These are phyloP conservation scores for Trichoderma gamsii DNA, from an alignment of 495 filamentous ascomycete species.

Conservation along the genomic window DNA sequence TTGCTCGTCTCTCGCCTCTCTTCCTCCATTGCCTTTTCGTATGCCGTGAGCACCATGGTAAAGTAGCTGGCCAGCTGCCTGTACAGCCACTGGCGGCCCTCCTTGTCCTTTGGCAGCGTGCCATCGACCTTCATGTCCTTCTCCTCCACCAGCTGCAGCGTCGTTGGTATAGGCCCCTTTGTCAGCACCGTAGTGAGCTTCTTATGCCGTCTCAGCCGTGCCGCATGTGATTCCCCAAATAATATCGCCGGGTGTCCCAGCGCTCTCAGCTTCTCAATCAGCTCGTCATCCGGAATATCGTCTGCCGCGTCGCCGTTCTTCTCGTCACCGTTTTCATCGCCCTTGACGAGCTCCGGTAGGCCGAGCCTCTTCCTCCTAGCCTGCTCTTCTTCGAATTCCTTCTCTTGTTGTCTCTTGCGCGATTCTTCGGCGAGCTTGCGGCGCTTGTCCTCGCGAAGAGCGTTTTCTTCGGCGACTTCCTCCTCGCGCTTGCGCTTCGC, in stretches of 20 bases:
- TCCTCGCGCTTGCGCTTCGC: conserved; percentile 89
- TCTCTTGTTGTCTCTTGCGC: conserved; percentile 58
- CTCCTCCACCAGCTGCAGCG: conserved; percentile 68
- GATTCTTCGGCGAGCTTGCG: conserved; percentile 75
- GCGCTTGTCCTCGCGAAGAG: conserved; percentile 71
- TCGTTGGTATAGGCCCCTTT: conserved; percentile 59
- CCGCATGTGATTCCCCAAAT: conserved; percentile 77
- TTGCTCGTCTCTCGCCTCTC: conserved; percentile 70
- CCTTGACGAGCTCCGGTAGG: conserved; percentile 60
- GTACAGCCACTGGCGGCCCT: conserved; percentile 60
- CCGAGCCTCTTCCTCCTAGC: conserved; percentile 49
- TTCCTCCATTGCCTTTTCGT: conserved; percentile 69
- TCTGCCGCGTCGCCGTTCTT: conserved; percentile 41
- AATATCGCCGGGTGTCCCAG: conserved; percentile 66
- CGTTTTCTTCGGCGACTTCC: conserved; percentile 63
- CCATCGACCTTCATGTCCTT: conserved; percentile 75
- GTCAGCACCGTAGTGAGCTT: conserved; percentile 46
- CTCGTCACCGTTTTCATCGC: conserved; percentile 18
- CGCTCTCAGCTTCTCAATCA: conserved; percentile 58
- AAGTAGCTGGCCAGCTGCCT: conserved; percentile 90
- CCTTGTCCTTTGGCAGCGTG: conserved; percentile 52
- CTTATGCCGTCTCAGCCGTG: conserved; percentile 62
- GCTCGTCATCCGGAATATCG: conserved; percentile 67
- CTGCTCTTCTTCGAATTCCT: conserved; percentile 53
- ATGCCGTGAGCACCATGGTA: conserved; percentile 83